These are phyloP conservation scores for Chenopodium formosanum DNA, from an alignment of 148 eudicot species.

Conservation along the genomic window DNA sequence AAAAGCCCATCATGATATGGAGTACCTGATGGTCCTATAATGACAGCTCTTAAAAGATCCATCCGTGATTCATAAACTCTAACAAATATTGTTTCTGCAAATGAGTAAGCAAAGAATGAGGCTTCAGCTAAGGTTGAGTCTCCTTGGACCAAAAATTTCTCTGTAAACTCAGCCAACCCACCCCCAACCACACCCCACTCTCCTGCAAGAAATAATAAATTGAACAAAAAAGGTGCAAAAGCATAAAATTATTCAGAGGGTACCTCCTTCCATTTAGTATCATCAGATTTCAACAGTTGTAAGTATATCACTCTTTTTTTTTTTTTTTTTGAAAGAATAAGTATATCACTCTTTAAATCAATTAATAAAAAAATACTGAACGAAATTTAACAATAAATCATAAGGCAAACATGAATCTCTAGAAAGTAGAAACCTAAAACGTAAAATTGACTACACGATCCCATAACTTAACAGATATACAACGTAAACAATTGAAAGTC, in stretches of 20 bases:
- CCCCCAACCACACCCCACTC: not conserved
- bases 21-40: slow-evolving; percentile 74
- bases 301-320: no score
- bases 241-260: not conserved
- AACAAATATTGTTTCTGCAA: slow-evolving; percentile 59
- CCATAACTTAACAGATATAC: not conserved
- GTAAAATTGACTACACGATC: not conserved
- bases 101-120: slow-evolving; percentile 16
- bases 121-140: not conserved
- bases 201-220: not conserved
- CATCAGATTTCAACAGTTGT: not conserved
- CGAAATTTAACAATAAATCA: not conserved
- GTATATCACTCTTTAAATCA: no score
- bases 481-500: slow-evolving; percentile 1
- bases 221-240: not conserved
- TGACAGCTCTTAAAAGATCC: slow-evolving; percentile 78
- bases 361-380: no score
- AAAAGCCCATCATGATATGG: slow-evolving; percentile 91
- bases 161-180: not conserved
- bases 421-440: not conserved
- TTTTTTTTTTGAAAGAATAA: no score
- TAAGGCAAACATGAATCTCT: not conserved
- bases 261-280: not conserved
- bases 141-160: not conserved
- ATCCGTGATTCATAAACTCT: slow-evolving; percentile 67